Conservation (phyloP, 164 flowering plant genomes). For the Vitis rupestris region DNA sequence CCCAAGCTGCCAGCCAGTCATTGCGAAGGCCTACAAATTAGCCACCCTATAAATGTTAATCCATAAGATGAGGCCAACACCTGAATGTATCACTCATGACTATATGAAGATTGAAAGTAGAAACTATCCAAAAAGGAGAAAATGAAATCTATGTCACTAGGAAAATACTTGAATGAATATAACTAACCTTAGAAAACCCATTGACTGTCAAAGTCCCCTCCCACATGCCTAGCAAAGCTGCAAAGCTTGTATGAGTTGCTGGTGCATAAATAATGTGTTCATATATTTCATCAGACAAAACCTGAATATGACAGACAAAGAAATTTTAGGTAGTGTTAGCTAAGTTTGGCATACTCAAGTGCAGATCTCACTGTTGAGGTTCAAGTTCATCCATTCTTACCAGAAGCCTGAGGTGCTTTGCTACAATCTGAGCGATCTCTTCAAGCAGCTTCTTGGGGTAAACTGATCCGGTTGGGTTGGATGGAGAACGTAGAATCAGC, state of each 20-base stretch:
- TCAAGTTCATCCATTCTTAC: conserved; percentile 29
- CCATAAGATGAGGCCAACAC: neutral
- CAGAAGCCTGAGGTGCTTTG: conserved; percentile 88
- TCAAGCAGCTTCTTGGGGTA: conserved; percentile 77
- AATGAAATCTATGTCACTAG: neutral
- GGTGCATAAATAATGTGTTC: conserved; percentile 94
- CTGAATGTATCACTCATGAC: neutral
- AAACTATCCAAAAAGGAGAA: neutral
- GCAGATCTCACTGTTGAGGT: neutral
- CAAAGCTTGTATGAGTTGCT: conserved; percentile 91
- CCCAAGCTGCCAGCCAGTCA: conserved; percentile 99
- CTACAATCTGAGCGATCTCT: conserved; percentile 80
- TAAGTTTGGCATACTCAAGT: neutral
- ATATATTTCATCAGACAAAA: conserved; percentile 90
- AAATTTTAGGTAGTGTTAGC: neutral
- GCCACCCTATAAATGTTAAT: conserved; percentile 5
- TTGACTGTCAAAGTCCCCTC: conserved; percentile 90
- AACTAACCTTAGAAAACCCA: conserved; percentile 87
- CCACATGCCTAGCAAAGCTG: conserved; percentile 97
- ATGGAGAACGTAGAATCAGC: conserved; percentile 88
- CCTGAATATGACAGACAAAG: conserved; percentile 42
- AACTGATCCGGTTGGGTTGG: conserved; percentile 97
- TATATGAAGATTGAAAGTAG: neutral
- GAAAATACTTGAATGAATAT: neutral
- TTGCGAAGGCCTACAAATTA: conserved; percentile 78